Evolutionary conservation across 2,329 filamentous ascomycete species (phyloP), one percentile per base, ranked within the genome.

Genomic region (Talaromyces sp.): DNA sequence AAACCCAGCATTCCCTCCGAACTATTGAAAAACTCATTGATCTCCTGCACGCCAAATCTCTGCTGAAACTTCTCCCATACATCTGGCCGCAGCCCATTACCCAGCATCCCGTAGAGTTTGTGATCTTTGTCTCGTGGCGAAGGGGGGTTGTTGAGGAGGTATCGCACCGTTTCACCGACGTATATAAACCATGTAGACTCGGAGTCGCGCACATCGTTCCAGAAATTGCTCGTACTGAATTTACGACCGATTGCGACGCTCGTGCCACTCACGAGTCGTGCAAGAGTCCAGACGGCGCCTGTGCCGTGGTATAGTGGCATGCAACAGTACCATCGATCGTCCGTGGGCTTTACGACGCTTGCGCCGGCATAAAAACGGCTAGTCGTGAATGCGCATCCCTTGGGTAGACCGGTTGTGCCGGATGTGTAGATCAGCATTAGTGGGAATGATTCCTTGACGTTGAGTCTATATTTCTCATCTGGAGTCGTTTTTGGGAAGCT

Each of bases 231-330:
- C 1, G 85, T 87, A 66, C 87, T 90, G 79, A 93, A 93, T 16
- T 74, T 76, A 11, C 75, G 77, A 0, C 74, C 79, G 1, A 82
- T 70, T 0, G 78, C 78, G 5, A 82, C 69, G 8, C 73, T 71
- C 0, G 84, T 68, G 2, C 86, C 85, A 3, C 76, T 78, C 4
- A 86, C 71, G 66, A 91, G 76, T 70, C 85, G 85, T 4, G 76
- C 77, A 60, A 89, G 82, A 37, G 84, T 81, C 6, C 80, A 82
- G 39, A 90, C 86, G 19, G 85, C 85, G 7, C 90, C 90, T 0
- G 90, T 93, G 14, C 89, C 90, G 74, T 93, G 90, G 72, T 92
- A 93, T 37, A 91, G 79, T 0, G 86, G 90, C 90, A 93, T 93
- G 75, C 89, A 90, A 72, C 87, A 85, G 72, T 92, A 93, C 84